Evolutionary conservation across 202 grass and related monocot genomes (phyloP), one percentile per base, ranked within the genome.

Genomic region (Alloteropsis angusta): DNA sequence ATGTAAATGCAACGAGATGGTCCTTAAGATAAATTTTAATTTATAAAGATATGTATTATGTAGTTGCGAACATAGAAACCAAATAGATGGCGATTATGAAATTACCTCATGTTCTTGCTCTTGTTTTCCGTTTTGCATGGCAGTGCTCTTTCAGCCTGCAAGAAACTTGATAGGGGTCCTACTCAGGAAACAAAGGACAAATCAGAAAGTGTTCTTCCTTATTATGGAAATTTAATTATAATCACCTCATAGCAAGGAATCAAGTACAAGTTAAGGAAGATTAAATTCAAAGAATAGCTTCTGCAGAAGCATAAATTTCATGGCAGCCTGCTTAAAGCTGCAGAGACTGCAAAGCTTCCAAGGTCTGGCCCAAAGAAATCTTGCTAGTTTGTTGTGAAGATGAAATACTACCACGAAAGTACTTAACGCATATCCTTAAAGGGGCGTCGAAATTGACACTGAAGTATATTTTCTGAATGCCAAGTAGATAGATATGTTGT

Each of bases 1-100:
- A 80, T 88, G 86, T 88, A 88, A 84, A 84, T 88, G 70, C 70
- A 84, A 48, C 21, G 79, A 34, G 70, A 18, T 69, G 76, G 81
- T 64, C 81, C 61, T 75, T 84, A 22, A 53, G 62, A 80, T 75
- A 69, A 63, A 46, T 65, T 75, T 84, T 63, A 69, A 83, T 70
- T 75, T 49, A 69, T 64, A 74, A 72, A 70, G 22, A 73, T 67
- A 81, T 47, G 57, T 72, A 54, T 79, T 79, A 74, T 74, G 60
- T 87, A 83, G 60, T 68, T 61, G 60, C 53, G 36, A 74, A 63
- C 75, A 80, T 79, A 63, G 63, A 80, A 54, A 68, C n/a, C 15
- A 63, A 80, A 75, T 84, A 88, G 69, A 75, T 75, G 75, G 69
- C 69, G 18, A 16, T 84, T 80, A 83, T 84, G 76, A 30, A 50